These are phyloP conservation scores for Trichoderma parareesei DNA, from an alignment of 495 filamentous ascomycete species.

Conservation along the genomic window DNA sequence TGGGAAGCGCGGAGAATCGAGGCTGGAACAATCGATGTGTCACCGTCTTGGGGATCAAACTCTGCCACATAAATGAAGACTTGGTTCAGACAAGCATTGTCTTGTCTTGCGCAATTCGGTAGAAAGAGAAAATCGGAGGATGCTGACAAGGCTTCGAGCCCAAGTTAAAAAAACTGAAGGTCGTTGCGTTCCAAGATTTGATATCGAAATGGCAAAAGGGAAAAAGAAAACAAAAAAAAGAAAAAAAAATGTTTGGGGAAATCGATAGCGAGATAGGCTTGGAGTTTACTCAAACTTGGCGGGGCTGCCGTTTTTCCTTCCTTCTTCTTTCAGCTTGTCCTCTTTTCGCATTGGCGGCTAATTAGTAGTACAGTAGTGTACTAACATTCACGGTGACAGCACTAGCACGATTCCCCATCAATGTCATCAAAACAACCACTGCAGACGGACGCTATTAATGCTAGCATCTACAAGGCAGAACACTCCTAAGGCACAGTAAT, in stretches of 20 bases:
- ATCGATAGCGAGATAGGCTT: neutral
- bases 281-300: conserved; percentile 1
- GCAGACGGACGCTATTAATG: neutral
- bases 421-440: neutral
- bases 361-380: too few species aligned
- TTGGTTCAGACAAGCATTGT: neutral
- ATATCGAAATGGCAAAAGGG: neutral
- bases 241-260: neutral
- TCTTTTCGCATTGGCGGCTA: neutral
- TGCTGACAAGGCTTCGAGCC: too few species aligned
- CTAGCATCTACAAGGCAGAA: neutral
- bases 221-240: neutral
- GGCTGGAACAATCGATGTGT: neutral
- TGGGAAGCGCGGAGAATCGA: neutral
- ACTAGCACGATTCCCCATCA: neutral
- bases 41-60: neutral
- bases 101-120: neutral
- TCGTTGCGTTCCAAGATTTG: too few species aligned
- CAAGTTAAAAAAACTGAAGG: too few species aligned
- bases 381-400: neutral
- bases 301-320: neutral
- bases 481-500: too few species aligned
- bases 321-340: too few species aligned
- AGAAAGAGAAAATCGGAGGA: too few species aligned
- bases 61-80: neutral